Base-by-base conservation (phyloP, 306 rosid species). In the Quercus wislizeni region DNA sequence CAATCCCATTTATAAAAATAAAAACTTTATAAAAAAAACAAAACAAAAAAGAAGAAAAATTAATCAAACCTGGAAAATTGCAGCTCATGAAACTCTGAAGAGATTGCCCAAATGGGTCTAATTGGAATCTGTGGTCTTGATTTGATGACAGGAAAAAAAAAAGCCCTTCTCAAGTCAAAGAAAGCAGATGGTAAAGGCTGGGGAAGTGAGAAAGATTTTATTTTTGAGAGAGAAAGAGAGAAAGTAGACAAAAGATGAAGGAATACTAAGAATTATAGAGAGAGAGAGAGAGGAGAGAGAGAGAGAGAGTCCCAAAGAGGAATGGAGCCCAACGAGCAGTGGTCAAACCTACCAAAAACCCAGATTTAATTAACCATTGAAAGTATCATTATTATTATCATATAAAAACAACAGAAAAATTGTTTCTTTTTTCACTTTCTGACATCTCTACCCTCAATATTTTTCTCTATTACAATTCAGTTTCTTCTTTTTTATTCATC, bases 281-380 rank as follows among this genome's bases (percentile, higher is more conserved):
- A 80, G 87, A 83, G 82, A 77, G 63, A 83, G 82, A 77, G 63
- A 38, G 43, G 63, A 38, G 43, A 61, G 69, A 78, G 74, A 80
- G 87, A 83, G 82, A 77, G 63, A 83, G 73, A 71, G 64, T 54
- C 56, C 71, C 83, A 68, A 52, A 79, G 74, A 57, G 74, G 75
- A 49, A 80, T 58, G 87, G 86, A 83, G 82, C 89, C 80, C 90
- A 87, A 88, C 86, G 83, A 85, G 83, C 97, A 91, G 59, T 82
- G 89, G 97, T 94, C 97, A 94, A 94, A 92, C 89, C 92, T 82
- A 86, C 82, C 86, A 38, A 85, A 49, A 83, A 78, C 76, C 81
- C 82, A 86, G 83, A 87, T 86, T 90, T 87, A 69, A 80, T 81
- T 81, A 74, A 54, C 55, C 43, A 82, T 88, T 86, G 52, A 82